phyloP scores from a whole-genome alignment of 257 asterid genomes.

The Ilex aquifolium region DNA sequence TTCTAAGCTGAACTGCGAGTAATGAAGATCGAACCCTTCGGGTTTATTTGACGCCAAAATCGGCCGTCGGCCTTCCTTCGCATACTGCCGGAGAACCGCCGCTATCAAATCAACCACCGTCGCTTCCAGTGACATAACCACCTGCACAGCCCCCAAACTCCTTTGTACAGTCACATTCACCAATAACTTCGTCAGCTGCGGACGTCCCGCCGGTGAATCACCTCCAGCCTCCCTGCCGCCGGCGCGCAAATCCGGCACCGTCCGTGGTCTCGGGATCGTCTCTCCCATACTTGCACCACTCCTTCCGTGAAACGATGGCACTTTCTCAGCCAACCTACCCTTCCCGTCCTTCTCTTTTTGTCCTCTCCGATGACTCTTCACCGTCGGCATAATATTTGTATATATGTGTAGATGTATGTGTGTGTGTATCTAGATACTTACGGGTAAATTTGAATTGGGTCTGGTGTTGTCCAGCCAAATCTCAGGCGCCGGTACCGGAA shows the following conservation, averaged over 20 bases:
- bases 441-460: too few relatives aligned
- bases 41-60: constrained; percentile 28
- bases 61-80: constrained; percentile 67
- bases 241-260: constrained; percentile 60
- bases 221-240: not conserved
- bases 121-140: constrained; percentile 60
- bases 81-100: constrained; percentile 60
- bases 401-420: not conserved
- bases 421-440: not conserved
- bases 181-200: constrained; percentile 60
- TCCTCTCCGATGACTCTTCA: constrained; percentile 49
- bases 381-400: constrained; percentile 57
- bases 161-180: constrained; percentile 77
- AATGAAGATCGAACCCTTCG: constrained; percentile 63
- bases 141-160: constrained; percentile 73
- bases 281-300: constrained; percentile 8
- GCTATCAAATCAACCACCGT: constrained; percentile 67
- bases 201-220: constrained; percentile 10
- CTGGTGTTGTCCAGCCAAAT: not conserved
- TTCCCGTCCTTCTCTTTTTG: constrained; percentile 46
- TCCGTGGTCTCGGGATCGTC: constrained; percentile 53
- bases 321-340: constrained; percentile 49
- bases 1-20: constrained; percentile 86
- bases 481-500: constrained; percentile 2
- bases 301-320: constrained; percentile 52